Conservation (phyloP, 176 grass and related monocot genomes). For the Echinochloa phyllopogon region DNA sequence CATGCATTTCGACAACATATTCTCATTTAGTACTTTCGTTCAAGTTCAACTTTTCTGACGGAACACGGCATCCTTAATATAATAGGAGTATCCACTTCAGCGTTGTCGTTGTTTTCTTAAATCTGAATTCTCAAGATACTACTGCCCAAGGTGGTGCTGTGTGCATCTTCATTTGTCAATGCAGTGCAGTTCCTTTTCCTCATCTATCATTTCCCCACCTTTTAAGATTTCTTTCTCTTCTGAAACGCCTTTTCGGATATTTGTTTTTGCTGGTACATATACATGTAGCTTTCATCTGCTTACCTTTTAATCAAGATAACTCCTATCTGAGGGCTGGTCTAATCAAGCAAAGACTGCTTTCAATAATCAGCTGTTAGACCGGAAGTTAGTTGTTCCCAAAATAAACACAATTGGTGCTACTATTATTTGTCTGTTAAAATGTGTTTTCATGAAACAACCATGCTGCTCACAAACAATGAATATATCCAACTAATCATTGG, state of each 20-base stretch:
- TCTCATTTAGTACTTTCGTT: not conserved
- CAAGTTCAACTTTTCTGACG: not conserved
- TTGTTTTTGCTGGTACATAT: not conserved
- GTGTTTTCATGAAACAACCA: not conserved
- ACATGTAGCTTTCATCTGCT: conserved; percentile 22
- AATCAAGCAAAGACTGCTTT: conserved; percentile 4
- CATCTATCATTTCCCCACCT: not conserved
- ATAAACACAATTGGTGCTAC: not conserved
- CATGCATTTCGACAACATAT: conserved; percentile 2
- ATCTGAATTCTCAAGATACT: not conserved
- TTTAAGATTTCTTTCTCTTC: not conserved
- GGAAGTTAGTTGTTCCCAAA: not conserved
- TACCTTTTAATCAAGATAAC: not conserved
- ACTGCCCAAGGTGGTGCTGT: not conserved
- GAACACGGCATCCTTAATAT: not conserved
- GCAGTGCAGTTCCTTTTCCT: not conserved
- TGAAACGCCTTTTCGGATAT: not conserved
- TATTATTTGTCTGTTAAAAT: not conserved
- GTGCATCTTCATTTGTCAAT: not conserved
- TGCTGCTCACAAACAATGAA: not conserved
- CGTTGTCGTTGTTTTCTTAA: not conserved
- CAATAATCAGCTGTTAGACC: not conserved
- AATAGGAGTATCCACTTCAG: not conserved
- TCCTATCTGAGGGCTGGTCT: conserved; percentile 19
- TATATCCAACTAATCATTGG: not conserved